A percentile compares a stretch with the other conserved stretches of the same genome.
Evolutionary conservation across 78 protist species (phyloP).

Genomic region (Dictyostelium firmibasis): DNA sequence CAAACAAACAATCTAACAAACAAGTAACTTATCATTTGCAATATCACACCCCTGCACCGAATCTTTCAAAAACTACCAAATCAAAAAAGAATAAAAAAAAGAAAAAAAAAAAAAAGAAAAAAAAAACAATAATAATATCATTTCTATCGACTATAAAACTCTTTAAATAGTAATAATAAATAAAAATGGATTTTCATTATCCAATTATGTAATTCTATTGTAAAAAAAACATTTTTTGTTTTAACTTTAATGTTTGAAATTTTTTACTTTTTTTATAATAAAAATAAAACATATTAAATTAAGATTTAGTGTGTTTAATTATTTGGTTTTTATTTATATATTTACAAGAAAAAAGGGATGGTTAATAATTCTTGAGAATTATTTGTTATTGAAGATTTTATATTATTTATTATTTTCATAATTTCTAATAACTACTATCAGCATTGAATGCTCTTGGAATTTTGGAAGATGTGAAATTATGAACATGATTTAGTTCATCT

Average conservation of each 20-base stretch:
- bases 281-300: no score
- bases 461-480: slow-evolving; percentile 17
- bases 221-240: neutral
- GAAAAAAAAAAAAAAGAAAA: neutral
- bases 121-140: neutral
- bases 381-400: no score
- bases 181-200: neutral
- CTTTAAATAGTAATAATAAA: slow-evolving; percentile 2
- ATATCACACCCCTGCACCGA: neutral
- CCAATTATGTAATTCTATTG: slow-evolving; percentile 13
- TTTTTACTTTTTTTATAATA: neutral
- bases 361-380: neutral
- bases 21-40: no score
- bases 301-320: neutral
- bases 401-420: neutral
- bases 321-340: neutral
- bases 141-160: neutral
- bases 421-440: slow-evolving; percentile 41
- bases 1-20: no score
- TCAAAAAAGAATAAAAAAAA: no score
- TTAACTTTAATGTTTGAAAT: neutral
- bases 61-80: no score
- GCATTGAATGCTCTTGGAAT: slow-evolving; percentile 82
- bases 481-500: slow-evolving; percentile 52
- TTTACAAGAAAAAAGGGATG: neutral